Conservation (phyloP, 768 basidiomycete species). For the Suillus subluteus region DNA sequence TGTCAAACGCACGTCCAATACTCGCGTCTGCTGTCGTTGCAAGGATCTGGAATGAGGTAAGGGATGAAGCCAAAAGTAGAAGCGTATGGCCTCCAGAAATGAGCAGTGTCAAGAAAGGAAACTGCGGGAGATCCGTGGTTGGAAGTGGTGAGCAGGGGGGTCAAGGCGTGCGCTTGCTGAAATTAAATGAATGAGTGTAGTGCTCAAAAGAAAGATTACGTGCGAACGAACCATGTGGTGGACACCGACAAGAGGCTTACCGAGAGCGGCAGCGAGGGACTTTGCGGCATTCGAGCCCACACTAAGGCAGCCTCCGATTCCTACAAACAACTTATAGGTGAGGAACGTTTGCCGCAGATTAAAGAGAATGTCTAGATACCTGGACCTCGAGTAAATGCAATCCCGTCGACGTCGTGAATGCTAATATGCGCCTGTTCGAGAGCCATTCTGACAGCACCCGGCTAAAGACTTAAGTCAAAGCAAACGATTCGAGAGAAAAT, state of each 20-base stretch:
- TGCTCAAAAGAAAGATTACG: neutral
- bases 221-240: conserved; percentile 83
- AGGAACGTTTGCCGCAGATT: conserved; percentile 15
- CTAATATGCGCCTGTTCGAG: conserved; percentile 64
- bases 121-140: conserved; percentile 48
- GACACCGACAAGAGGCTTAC: conserved; percentile 85
- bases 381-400: conserved; percentile 91
- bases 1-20: conserved; percentile 84
- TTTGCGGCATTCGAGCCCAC: conserved; percentile 86
- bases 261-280: conserved; percentile 73
- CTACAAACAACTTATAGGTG: conserved; percentile 35
- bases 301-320: conserved; percentile 80
- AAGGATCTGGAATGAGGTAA: conserved; percentile 63
- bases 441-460: conserved; percentile 69
- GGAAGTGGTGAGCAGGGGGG: conserved; percentile 69
- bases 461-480: conserved; percentile 46
- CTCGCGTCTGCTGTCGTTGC: conserved; percentile 76
- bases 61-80: conserved; percentile 71
- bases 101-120: conserved; percentile 88
- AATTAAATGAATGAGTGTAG: too few species aligned
- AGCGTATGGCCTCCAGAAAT: conserved; percentile 96
- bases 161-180: conserved; percentile 93
- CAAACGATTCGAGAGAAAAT: neutral
- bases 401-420: conserved; percentile 72
- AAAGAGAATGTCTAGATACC: conserved; percentile 42